Conservation (phyloP, 2,329 filamentous ascomycete genomes). For the Colletotrichum chlorophyti region DNA sequence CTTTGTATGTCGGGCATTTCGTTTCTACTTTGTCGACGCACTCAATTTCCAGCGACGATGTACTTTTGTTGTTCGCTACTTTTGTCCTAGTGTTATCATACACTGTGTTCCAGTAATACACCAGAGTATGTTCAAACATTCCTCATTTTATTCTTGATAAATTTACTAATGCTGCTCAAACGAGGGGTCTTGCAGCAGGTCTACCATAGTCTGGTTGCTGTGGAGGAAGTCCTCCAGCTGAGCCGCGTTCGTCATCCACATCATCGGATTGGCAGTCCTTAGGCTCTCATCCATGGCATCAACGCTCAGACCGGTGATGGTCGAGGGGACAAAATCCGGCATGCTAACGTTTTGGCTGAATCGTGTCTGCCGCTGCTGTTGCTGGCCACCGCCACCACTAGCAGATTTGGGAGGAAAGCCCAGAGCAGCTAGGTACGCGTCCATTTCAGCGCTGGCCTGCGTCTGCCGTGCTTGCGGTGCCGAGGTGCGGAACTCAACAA, state of each 20-base stretch:
- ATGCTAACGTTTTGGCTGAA: slow-evolving; percentile 16
- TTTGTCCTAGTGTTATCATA: too few species aligned
- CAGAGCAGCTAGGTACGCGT: slow-evolving; percentile 58
- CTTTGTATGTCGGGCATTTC: too few species aligned
- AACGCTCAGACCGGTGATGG: not conserved
- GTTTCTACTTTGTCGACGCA: too few species aligned
- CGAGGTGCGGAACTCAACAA: slow-evolving; percentile 59
- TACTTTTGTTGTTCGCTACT: too few species aligned
- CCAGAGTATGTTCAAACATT: not conserved
- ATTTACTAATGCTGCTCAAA: slow-evolving; percentile 3
- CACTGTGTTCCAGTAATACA: too few species aligned
- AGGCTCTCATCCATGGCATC: not conserved
- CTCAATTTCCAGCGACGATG: too few species aligned
- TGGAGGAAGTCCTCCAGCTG: slow-evolving; percentile 47
- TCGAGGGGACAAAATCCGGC: not conserved
- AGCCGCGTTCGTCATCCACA: slow-evolving; percentile 46
- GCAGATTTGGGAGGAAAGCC: slow-evolving; percentile 44
- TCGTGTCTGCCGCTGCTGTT: not conserved
- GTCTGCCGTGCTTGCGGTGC: slow-evolving; percentile 38
- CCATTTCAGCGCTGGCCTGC: slow-evolving; percentile 48
- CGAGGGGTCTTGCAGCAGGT: slow-evolving; percentile 38
- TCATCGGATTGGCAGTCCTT: slow-evolving; percentile 32
- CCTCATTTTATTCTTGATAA: not conserved
- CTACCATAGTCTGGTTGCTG: slow-evolving; percentile 46
- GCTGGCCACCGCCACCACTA: not conserved